Evolutionary conservation across 2,329 filamentous ascomycete species (phyloP).

Genomic region (Monilinia vaccinii-corymbosi): DNA sequence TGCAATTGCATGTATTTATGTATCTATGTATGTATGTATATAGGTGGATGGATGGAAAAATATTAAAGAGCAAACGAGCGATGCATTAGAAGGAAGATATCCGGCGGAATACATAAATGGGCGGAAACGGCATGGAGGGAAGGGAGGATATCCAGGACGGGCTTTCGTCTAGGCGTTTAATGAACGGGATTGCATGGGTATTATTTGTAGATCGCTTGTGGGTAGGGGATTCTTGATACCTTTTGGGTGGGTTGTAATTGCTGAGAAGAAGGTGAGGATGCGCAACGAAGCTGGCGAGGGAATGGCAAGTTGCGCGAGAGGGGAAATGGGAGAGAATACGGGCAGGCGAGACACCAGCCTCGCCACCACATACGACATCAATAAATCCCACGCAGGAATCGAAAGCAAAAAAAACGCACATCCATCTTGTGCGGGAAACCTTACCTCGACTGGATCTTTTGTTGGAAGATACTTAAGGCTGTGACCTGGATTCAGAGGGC

Average conservation of each 20-base stretch:
- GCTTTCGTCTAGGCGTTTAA: not conserved
- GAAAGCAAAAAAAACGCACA: not conserved
- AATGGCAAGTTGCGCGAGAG: not conserved
- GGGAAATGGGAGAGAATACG: not conserved
- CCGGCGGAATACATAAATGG: not conserved
- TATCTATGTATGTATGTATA: not conserved
- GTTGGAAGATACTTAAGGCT: not conserved
- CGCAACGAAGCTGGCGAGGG: not conserved
- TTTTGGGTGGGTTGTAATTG: not conserved
- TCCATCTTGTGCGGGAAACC: not conserved
- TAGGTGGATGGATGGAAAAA: not conserved
- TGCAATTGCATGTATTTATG: not conserved
- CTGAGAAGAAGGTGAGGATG: not conserved
- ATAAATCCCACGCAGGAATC: not conserved
- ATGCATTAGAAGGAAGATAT: not conserved
- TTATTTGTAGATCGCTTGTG: not conserved
- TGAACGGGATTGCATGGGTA: not conserved
- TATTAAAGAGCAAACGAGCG: not conserved
- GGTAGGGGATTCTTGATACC: not conserved
- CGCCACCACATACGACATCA: not conserved
- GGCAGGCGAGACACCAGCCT: not conserved
- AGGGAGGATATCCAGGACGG: not conserved
- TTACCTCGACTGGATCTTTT: not conserved
- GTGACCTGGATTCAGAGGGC: constrained; percentile 1
- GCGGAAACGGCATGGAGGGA: not conserved